Base-by-base conservation (phyloP, 2,329 filamentous ascomycete species). In the Westerdykella sp. region DNA sequence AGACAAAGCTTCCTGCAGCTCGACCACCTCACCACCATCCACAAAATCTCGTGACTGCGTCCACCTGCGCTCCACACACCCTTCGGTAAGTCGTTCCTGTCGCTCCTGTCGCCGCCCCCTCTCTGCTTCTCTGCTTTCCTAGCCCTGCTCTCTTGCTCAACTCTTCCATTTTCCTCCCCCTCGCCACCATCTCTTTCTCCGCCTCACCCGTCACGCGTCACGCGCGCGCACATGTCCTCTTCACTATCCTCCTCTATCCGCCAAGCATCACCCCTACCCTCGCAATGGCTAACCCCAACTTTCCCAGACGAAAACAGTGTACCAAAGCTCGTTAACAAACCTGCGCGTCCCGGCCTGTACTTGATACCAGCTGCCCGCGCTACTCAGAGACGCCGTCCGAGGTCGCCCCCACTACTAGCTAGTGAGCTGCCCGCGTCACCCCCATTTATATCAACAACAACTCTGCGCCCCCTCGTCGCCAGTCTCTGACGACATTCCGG, bases 41-140 rank as follows among this genome's bases (percentile, higher is more conserved):
- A 52, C 57, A 61, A 28, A 28, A 28, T 60, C 62, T 59, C 62
- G 62, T 65, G 63, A 66, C 59, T 53, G 46, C 45, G 40, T 25
- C 47, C 49, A 37, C 46, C 60, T 63, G 63, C 62, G 60, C 59
- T 18, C 9, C 38, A 22, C 38, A 23, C 38, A 14, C 12, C 5
- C 22, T 3, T 35, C 32, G 32, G 32, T 35, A 35, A 35, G 15
- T 40, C 22, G 7, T 12, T 25, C 15, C 22, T 22, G 22, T 22
- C 37, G n/a, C 22, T 25, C 15, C 22, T 22, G 22, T 22, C 37
- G n/a, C 22, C 15, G 22, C n/a, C 22, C 15, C 10, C 11, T 22
- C 22, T 11, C 16, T 38, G 14, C 37, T 39, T 11, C n/a, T n/a
- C n/a, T n/a, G n/a, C n/a, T n/a, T 14, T 22, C 11, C 37, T 39